These are phyloP conservation scores for Emmonsia crescens DNA, from an alignment of 2,329 filamentous ascomycete species.

Conservation along the genomic window DNA sequence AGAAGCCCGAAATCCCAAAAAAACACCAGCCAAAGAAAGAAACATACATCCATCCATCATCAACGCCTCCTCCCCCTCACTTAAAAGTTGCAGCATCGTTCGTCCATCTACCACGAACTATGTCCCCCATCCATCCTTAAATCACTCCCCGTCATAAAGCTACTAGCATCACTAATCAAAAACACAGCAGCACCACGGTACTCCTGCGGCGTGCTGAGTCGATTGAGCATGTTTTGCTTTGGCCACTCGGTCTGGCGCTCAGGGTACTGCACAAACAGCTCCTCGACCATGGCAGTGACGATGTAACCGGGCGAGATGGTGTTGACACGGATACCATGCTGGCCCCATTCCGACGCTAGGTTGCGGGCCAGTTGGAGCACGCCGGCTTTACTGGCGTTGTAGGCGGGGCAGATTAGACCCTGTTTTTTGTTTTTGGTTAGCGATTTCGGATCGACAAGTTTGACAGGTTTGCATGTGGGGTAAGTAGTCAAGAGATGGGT, in stretches of 20 bases:
- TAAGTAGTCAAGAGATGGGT: no score
- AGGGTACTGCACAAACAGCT: conserved; percentile 51
- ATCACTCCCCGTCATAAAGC: conserved; percentile 47
- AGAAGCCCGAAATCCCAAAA: neutral
- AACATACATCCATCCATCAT: neutral
- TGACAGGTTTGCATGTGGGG: conserved; percentile 8
- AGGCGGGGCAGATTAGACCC: conserved; percentile 39
- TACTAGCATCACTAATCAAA: conserved; percentile 39
- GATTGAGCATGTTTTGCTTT: conserved; percentile 72
- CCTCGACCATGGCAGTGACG: conserved; percentile 37
- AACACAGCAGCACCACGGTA: conserved; percentile 49
- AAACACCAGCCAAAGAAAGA: neutral
- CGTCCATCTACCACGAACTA: conserved; percentile 38
- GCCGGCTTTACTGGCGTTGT: conserved; percentile 40
- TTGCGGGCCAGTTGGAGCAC: conserved; percentile 39
- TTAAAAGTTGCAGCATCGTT: neutral
- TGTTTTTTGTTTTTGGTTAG: conserved; percentile 11
- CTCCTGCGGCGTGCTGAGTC: conserved; percentile 56
- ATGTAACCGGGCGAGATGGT: conserved; percentile 40
- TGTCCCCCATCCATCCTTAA: conserved; percentile 46
- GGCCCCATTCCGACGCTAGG: conserved; percentile 40
- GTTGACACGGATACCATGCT: conserved; percentile 40
- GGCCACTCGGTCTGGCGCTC: conserved; percentile 73
- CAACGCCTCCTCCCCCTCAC: no score
- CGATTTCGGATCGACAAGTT: conserved; percentile 1